These are phyloP conservation scores for Polysphondylium violaceum DNA, from an alignment of 78 protist genomes.

Conservation along the genomic window DNA sequence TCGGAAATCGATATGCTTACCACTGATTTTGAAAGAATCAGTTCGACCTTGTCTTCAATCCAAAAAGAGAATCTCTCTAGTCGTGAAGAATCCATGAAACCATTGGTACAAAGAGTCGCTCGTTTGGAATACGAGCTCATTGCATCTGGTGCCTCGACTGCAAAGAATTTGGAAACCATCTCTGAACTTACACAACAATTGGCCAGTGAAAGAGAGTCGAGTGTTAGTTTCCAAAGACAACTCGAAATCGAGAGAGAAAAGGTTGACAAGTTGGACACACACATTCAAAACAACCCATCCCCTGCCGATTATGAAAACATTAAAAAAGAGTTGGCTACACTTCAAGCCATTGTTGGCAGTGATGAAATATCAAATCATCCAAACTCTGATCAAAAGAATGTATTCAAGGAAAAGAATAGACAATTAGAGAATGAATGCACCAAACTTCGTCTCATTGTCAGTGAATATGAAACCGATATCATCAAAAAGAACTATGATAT, in stretches of 20 bases:
- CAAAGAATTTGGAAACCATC: slow-evolving; percentile 13
- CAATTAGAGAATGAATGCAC: slow-evolving; percentile 78
- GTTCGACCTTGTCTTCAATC: slow-evolving; percentile 6
- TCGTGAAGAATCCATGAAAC: slow-evolving; percentile 64
- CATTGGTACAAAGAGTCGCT: slow-evolving; percentile 52
- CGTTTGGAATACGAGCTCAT: slow-evolving; percentile 75
- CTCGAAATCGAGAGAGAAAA: slow-evolving; percentile 36
- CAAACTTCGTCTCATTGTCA: slow-evolving; percentile 17
- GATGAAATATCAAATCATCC: slow-evolving; percentile 25
- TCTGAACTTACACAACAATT: slow-evolving; percentile 4
- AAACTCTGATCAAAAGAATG: slow-evolving; percentile 1
- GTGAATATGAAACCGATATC: slow-evolving; percentile 21
- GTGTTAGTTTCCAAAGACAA: background rate
- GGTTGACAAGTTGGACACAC: slow-evolving; percentile 20
- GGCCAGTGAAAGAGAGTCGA: background rate
- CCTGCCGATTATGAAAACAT: slow-evolving; percentile 56
- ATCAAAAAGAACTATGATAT: background rate
- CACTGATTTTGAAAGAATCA: slow-evolving; percentile 59
- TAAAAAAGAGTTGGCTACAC: slow-evolving; percentile 26
- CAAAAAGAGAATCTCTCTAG: slow-evolving; percentile 50
- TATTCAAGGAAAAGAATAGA: slow-evolving; percentile 77
- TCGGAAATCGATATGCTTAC: slow-evolving; percentile 74
- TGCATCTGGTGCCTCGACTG: slow-evolving; percentile 43
- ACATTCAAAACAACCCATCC: slow-evolving; percentile 63
- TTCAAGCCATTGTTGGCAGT: slow-evolving; percentile 43